Base-by-base conservation (phyloP, 176 grass and related monocot species). In the Melocanna baccifera region DNA sequence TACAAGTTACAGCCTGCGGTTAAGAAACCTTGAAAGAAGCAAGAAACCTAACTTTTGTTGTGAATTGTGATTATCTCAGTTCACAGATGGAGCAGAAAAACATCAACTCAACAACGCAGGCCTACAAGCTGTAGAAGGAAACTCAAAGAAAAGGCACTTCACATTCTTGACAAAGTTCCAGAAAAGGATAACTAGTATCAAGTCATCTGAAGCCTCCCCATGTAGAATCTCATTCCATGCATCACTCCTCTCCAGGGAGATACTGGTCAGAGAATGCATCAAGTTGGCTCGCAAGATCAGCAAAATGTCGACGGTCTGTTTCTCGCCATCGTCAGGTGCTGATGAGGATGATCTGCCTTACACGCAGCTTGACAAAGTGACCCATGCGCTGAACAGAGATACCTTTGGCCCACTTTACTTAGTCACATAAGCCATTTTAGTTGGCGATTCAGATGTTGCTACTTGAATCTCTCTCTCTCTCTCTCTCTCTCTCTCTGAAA, bases 391-490 rank as follows among this genome's bases (percentile, higher is more conserved):
- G 8, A 51, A 52, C 32, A 85, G 77, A 77, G 90, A 91, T 29
- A 71, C 52, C 6, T 91, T 91, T 73, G 90, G 90, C 11, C 90
- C 90, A 6, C 61, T 91, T 77, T 91, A 88, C 70, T 81, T 88
- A 77, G 90, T 91, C 56, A 88, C 76, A 16, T 91, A 18, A 85
- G 50, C 69, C 69, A 26, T 25, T 34, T 53, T 3, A 37, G 23
- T 10, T 47, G 25, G 11, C 47, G 81, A n/a, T 28, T 6, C 15
- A 22, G 26, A 52, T 16, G 26, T 16, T 62, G 23, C 15, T 10
- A 23, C 46, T 51, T 73, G 14, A 73, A 30, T 26, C 19, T 46
- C 0, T 46, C 45, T 46, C 43, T 32, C 0, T 73, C 4, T 50
- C 13, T 16, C n/a, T n/a, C n/a, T n/a, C 46, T 34, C 28, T 37